Conservation (phyloP, 768 basidiomycete species). For the Clavulina sp. region DNA sequence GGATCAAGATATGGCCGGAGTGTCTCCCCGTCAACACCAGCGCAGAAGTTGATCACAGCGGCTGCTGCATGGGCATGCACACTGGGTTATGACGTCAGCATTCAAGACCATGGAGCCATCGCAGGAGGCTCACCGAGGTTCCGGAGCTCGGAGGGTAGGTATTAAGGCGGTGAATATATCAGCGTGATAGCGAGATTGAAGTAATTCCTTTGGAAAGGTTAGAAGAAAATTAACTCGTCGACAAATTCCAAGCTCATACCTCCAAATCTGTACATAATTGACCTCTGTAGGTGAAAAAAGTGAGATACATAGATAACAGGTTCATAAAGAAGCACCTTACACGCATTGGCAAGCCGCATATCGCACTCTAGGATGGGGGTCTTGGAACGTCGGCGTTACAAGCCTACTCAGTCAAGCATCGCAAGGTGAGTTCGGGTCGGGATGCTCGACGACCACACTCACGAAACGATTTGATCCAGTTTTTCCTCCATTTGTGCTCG, state of each 20-base stretch:
- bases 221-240: neutral
- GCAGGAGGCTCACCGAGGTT: slow-evolving; percentile 36
- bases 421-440: slow-evolving; percentile 9
- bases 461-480: slow-evolving; percentile 70
- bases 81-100: slow-evolving; percentile 26
- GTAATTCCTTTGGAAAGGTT: slow-evolving; percentile 35
- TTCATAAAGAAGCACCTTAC: slow-evolving; percentile 25
- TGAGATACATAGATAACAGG: neutral
- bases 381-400: slow-evolving; percentile 59
- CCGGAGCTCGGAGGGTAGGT: slow-evolving; percentile 54
- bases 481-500: slow-evolving; percentile 70
- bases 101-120: neutral
- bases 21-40: slow-evolving; percentile 59
- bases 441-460: slow-evolving; percentile 14
- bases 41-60: slow-evolving; percentile 80
- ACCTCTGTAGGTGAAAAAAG: slow-evolving; percentile 31
- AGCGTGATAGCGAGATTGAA: slow-evolving; percentile 53
- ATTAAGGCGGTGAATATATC: slow-evolving; percentile 56
- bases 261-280: slow-evolving; percentile 82
- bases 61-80: slow-evolving; percentile 79
- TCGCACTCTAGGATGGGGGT: slow-evolving; percentile 56
- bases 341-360: slow-evolving; percentile 73
- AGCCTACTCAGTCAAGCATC: too few relatives aligned
- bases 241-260: slow-evolving; percentile 25
- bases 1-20: slow-evolving; percentile 63